Evolutionary conservation across 495 filamentous ascomycete genomes (phyloP).

Genomic region (Daldinia childiae): DNA sequence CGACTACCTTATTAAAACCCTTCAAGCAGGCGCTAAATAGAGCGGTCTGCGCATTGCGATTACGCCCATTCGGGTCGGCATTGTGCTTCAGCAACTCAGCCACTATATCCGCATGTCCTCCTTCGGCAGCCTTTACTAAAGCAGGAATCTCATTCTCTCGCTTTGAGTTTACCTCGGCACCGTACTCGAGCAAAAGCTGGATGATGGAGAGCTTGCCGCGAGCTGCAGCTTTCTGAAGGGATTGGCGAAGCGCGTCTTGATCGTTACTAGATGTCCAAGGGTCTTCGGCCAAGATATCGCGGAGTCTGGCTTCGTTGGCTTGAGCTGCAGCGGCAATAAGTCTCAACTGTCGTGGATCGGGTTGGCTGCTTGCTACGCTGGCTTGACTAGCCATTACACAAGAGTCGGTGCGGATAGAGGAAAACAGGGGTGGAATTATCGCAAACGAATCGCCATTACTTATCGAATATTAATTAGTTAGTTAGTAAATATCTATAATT

Average conservation of each 20-base stretch:
- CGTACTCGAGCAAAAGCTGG: constrained; percentile 61
- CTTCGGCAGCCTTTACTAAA: constrained; percentile 47
- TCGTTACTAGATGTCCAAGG: constrained; percentile 45
- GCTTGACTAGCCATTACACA: constrained; percentile 42
- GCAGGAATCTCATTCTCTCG: constrained; percentile 44
- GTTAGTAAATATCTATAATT: constrained; percentile 20
- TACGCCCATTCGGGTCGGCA: constrained; percentile 46
- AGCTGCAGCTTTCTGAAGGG: constrained; percentile 68
- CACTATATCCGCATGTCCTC: constrained; percentile 44
- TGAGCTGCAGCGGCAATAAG: constrained; percentile 48
- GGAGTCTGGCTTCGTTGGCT: constrained; percentile 47
- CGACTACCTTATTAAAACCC: constrained; percentile 61
- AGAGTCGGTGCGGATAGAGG: constrained; percentile 2
- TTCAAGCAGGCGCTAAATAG: constrained; percentile 69
- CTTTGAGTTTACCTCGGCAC: constrained; percentile 62
- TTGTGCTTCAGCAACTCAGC: constrained; percentile 40
- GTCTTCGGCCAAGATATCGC: constrained; percentile 47
- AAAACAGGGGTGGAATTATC: constrained; percentile 7
- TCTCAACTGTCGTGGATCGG: constrained; percentile 47
- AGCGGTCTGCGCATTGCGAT: constrained; percentile 53
- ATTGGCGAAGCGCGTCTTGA: constrained; percentile 46
- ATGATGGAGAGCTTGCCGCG: constrained; percentile 63
- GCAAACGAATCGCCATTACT: constrained; percentile 28
- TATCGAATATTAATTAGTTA: constrained; percentile 9
- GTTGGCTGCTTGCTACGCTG: constrained; percentile 49